Evolutionary conservation across 108 stramenopile genomes (phyloP), one percentile per base, ranked within the genome.

Genomic region (Cyclotella choctawhatcheeana): DNA sequence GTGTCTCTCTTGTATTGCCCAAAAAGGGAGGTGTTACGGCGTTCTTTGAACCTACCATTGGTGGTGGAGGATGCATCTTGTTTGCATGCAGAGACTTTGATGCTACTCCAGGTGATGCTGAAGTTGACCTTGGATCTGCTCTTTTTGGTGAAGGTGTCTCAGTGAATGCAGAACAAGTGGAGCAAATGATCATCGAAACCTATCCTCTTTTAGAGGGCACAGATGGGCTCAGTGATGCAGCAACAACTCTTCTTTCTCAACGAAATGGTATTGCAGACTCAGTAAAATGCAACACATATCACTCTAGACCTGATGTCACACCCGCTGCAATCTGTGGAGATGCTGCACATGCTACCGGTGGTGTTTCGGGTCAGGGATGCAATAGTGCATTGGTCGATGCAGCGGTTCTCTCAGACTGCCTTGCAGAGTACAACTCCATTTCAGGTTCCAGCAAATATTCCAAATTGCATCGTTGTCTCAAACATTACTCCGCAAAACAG

Each of bases 311-410:
- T 12, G 67, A 62, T 44, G 66, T 77, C 4, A 67, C 70, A 21
- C 60, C 74, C 34, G 31, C 76, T 12, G 91, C 74, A 12, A 56
- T 92, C 17, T 77, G 76, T 7, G 91, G 91, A 16, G 91, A 92
- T 85, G 88, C 91, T 17, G 91, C 91, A 17, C 91, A 92, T 69
- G 87, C 91, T 1, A 92, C 91, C 0, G 91, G 91, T 16, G 91
- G 91, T 2, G 91, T 92, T 16, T 81, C 82, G 3, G 91, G 91
- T 34, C 91, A 92, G 64, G 91, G 91, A 3, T 78, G 82, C 34
- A 92, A 92, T 44, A 82, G 80, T 55, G 91, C 91, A n/a, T 54
- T 92, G 55, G 43, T 79, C 16, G 91, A 92, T 79, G 52, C 86
- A 12, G 70, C 69, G 3, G 82, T 79, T 13, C 50, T 92, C 37